Conservation (phyloP, 108 stramenopile genomes). For the Pseudonitzschia multiseries region DNA sequence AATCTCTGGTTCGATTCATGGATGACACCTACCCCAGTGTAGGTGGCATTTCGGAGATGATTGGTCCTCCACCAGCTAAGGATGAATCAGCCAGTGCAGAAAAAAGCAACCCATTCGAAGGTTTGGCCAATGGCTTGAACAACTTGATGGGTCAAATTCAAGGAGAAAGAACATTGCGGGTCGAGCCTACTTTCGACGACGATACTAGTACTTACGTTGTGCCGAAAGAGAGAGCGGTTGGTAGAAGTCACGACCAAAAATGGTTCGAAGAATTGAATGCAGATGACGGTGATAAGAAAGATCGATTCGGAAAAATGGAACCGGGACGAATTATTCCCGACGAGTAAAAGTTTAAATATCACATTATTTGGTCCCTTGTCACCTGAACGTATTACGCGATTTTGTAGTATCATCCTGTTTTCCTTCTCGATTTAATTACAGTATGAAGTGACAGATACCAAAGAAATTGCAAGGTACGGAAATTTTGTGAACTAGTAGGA, state of each 20-base stretch:
- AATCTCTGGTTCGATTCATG: conserved; percentile 74
- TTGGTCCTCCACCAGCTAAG: conserved; percentile 6
- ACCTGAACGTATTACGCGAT: too few species aligned
- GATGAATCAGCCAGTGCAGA: neutral
- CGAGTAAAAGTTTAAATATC: too few species aligned
- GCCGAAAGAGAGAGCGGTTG: conserved; percentile 65
- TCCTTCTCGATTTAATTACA: too few species aligned
- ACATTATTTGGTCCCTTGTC: too few species aligned
- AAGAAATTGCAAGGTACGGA: too few species aligned
- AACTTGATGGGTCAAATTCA: neutral
- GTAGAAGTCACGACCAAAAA: conserved; percentile 78
- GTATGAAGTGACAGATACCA: too few species aligned
- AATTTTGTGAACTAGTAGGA: too few species aligned
- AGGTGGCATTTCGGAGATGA: conserved; percentile 1
- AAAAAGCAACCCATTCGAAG: conserved; percentile 10
- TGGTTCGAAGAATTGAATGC: conserved; percentile 71
- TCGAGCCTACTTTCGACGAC: conserved; percentile 22
- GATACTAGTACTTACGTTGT: conserved; percentile 49
- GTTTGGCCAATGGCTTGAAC: conserved; percentile 9
- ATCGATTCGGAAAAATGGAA: conserved; percentile 31
- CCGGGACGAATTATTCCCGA: conserved; percentile 43
- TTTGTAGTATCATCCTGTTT: too few species aligned
- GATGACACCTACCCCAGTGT: conserved; percentile 44
- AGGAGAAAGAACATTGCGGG: conserved; percentile 20
- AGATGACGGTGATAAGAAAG: conserved; percentile 29